Conservation (phyloP, 1,284 basidiomycete species). For the Pyrrhoderma lamaoense region DNA sequence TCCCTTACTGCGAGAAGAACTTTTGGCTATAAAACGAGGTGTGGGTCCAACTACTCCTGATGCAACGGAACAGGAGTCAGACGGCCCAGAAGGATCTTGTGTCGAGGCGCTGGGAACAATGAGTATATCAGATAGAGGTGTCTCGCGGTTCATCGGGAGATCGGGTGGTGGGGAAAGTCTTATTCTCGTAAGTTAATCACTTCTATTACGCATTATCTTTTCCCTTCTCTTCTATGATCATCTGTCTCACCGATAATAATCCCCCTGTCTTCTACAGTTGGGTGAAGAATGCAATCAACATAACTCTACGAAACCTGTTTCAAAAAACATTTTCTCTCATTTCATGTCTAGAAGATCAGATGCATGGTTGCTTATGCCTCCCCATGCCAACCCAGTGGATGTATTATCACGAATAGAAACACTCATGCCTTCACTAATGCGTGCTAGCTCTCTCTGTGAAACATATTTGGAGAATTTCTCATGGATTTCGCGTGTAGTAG, state of each 20-base stretch:
- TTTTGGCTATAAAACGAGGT: constrained; percentile 32
- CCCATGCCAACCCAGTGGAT: constrained; percentile 3
- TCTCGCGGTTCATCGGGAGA: constrained; percentile 56
- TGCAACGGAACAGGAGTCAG: constrained; percentile 13
- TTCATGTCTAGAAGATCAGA: constrained; percentile 10
- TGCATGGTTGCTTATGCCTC: constrained; percentile 12
- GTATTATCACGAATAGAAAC: constrained; percentile 7
- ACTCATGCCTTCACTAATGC: constrained; percentile 25
- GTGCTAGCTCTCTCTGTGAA: constrained; percentile 39
- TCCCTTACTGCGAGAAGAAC: constrained; percentile 54
- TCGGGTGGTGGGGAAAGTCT: constrained; percentile 54
- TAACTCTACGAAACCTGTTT: not conserved
- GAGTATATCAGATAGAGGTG: constrained; percentile 48
- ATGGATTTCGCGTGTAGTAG: constrained; percentile 51
- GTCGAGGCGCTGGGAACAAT: constrained; percentile 52
- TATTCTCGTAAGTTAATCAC: constrained; percentile 3
- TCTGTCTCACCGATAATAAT: not conserved
- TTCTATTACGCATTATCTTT: not conserved
- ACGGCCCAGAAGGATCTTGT: constrained; percentile 27
- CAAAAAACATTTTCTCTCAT: constrained; percentile 10
- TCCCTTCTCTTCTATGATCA: not conserved
- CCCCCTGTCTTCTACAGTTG: constrained; percentile 4
- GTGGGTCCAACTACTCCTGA: constrained; percentile 18
- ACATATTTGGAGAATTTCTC: constrained; percentile 49
- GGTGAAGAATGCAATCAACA: constrained; percentile 6